Evolutionary conservation across 345 rosid species (phyloP), one percentile per base, ranked within the genome.

Genomic region (Euphorbia peplus): DNA sequence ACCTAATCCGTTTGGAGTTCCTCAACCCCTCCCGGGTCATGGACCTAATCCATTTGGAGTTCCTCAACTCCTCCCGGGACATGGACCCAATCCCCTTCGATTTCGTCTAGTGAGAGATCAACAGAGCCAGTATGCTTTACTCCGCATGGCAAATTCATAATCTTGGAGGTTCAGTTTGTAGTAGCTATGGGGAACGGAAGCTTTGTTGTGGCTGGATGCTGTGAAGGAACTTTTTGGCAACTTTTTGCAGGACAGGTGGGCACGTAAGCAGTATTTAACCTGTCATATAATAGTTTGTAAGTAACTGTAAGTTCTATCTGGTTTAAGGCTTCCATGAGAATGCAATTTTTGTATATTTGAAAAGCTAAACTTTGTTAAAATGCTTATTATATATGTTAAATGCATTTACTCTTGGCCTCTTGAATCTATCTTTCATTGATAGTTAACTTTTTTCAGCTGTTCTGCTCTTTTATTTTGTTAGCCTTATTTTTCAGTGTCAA

Each of bases 161-260:
- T 67, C 80, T 70, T 29, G 86, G 86, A 73, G 75, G 39, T 65
- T 50, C 41, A 70, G 50, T 62, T 30, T 51, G 18, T 60, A 64
- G 51, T 7, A 64, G 51, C 4, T 18, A 32, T 4, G 63, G 22
- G 15, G 6, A 21, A 11, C 3, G 4, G 21, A 54, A 60, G 32
- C 28, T 53, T 24, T 41, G 16, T 26, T 29, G 28, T 25, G 39
- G 21, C 41, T 51, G 48, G 22, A 53, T 41, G 37, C 62, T 37
- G 24, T 8, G 11, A 30, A 66, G 19, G 42, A 9, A 54, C 37
- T 67, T 9, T 46, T 29, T 25, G n/a, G n/a, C 8, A 5, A 61
- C 66, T 41, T 63, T 42, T 25, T 35, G 51, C 26, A 3, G 61
- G 39, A 4, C 1, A 56, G 4, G n/a, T n/a, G n/a, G n/a, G 58